phyloP scores from a whole-genome alignment of 257 asterid species.

The Thymus quinquecostatus region DNA sequence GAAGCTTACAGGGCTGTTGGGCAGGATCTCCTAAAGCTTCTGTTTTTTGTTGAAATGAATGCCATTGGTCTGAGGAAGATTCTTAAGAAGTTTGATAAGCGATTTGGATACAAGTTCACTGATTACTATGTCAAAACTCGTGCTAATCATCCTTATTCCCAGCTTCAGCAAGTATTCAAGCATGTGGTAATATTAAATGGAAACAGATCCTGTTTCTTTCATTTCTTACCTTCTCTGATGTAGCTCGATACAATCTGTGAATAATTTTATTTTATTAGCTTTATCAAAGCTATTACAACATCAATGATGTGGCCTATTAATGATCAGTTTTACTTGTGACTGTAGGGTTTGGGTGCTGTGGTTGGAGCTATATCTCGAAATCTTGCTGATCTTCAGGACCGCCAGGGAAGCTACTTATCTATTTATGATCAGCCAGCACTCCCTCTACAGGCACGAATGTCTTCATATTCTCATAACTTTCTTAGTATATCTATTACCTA shows the following conservation, averaged over 20 bases:
- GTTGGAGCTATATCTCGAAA: constrained; percentile 99
- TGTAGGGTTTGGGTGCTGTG: constrained; percentile 97
- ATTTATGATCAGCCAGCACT: constrained; percentile 94
- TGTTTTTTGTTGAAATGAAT: constrained; percentile 86
- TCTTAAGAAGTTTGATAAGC: constrained; percentile 95
- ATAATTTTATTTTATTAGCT: not conserved
- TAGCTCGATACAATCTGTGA: not conserved
- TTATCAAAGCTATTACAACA: constrained; percentile 6
- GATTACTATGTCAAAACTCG: constrained; percentile 96
- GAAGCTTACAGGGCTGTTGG: constrained; percentile 92
- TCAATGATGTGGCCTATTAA: not conserved
- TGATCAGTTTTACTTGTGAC: constrained; percentile 29
- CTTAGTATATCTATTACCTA: not conserved
- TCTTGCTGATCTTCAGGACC: constrained; percentile 95
- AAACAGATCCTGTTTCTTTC: not conserved
- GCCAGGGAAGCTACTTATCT: constrained; percentile 97
- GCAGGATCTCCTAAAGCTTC: constrained; percentile 85
- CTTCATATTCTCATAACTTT: constrained; percentile 20
- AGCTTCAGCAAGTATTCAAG: constrained; percentile 97
- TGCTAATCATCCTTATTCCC: constrained; percentile 82
- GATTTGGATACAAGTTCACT: constrained; percentile 90
- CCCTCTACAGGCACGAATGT: constrained; percentile 65
- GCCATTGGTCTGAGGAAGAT: constrained; percentile 95
- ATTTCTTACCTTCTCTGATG: constrained; percentile 25
- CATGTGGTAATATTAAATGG: constrained; percentile 78